These are phyloP conservation scores for Mortierella alpina DNA, from an alignment of 192 early-diverging fungal genomes.

Conservation along the genomic window DNA sequence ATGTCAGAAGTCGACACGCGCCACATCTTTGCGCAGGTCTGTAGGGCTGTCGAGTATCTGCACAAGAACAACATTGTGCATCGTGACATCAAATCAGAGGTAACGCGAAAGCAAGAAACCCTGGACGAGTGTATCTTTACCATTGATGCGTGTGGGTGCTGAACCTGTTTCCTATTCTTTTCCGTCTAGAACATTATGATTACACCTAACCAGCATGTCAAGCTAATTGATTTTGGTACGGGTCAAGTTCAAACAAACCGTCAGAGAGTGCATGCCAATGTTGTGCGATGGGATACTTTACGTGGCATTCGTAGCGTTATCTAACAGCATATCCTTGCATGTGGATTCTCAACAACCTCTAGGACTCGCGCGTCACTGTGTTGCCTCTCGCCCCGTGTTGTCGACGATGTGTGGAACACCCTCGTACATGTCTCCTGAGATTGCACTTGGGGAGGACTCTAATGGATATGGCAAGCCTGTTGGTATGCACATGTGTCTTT, in stretches of 20 bases:
- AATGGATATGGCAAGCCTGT: conserved; percentile 29
- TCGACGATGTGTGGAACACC: conserved; percentile 20
- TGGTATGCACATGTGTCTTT: conserved; percentile 4
- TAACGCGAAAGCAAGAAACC: background rate
- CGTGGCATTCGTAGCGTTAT: background rate
- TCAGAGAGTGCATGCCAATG: no score
- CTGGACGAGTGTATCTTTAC: background rate
- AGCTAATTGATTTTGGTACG: conserved; percentile 48
- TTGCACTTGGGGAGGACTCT: background rate
- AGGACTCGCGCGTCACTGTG: conserved; percentile 26
- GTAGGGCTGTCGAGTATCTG: conserved; percentile 32
- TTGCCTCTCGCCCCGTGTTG: background rate
- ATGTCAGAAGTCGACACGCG: conserved; percentile 13
- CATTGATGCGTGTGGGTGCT: background rate
- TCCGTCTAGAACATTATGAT: conserved; percentile 46
- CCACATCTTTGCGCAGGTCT: conserved; percentile 27
- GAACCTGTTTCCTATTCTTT: background rate
- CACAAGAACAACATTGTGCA: conserved; percentile 23
- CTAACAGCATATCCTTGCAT: background rate
- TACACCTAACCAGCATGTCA: background rate
- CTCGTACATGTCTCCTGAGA: conserved; percentile 40
- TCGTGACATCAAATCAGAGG: conserved; percentile 51
- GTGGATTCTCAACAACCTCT: background rate
- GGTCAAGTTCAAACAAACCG: no score
- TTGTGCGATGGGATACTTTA: no score